A percentile compares a stretch with the other conserved stretches of the same genome.
Conservation (phyloP, 306 rosid species). For the Nissolia schottii region DNA sequence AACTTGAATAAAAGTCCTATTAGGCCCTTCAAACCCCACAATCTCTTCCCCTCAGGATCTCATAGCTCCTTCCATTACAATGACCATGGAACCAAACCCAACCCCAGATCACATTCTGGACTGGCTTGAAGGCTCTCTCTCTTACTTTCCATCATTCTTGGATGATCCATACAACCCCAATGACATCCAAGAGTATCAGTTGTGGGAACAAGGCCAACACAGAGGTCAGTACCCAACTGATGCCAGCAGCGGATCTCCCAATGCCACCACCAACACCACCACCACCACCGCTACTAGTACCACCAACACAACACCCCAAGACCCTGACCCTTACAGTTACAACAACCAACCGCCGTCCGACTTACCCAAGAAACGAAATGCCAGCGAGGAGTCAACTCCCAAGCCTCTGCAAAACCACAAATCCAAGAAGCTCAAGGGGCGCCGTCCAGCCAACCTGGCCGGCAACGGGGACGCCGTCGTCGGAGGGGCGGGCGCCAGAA, state of each 20-base stretch:
- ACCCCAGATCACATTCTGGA: slow-evolving; percentile 66
- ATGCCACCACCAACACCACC: slow-evolving; percentile 21
- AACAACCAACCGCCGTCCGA: slow-evolving; percentile 35
- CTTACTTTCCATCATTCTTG: slow-evolving; percentile 67
- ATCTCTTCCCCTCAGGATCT: slow-evolving; percentile 14
- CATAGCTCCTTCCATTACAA: slow-evolving; percentile 21
- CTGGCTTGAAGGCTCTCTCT: slow-evolving; percentile 72
- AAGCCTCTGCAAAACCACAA: slow-evolving; percentile 36
- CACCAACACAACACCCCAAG: slow-evolving; percentile 24
- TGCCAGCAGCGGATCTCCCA: slow-evolving; percentile 23
- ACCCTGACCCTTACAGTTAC: slow-evolving; percentile 31
- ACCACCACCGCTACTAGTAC: slow-evolving; percentile 11
- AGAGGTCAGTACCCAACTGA: slow-evolving; percentile 38
- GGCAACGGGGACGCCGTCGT: slow-evolving; percentile 32
- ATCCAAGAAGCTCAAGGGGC: slow-evolving; percentile 38
- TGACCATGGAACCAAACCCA: slow-evolving; percentile 59
- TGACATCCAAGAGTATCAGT: slow-evolving; percentile 43
- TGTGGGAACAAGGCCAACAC: slow-evolving; percentile 64
- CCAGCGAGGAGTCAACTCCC: slow-evolving; percentile 26
- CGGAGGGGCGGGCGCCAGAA: slow-evolving; percentile 38
- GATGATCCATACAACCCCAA: slow-evolving; percentile 54
- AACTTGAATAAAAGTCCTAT: not conserved
- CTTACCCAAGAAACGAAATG: slow-evolving; percentile 60
- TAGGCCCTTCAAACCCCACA: slow-evolving; percentile 17
- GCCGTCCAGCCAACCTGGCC: slow-evolving; percentile 21